These are phyloP conservation scores for Leccinum rimulosum DNA, from an alignment of 768 basidiomycete genomes.

Conservation along the genomic window DNA sequence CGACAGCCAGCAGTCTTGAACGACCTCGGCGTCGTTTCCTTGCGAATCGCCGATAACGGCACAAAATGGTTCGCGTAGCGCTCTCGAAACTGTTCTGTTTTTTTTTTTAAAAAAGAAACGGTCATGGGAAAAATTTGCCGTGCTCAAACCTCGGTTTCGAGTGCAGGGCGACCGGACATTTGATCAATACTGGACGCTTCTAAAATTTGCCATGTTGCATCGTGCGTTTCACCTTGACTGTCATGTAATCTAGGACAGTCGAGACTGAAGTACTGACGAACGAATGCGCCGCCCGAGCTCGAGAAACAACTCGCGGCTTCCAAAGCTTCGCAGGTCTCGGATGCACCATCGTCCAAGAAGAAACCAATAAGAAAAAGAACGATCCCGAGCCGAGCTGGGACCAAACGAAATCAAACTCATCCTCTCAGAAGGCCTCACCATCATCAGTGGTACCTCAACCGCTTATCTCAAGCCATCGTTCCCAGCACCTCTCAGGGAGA, in stretches of 20 bases:
- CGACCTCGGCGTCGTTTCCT: constrained; percentile 35
- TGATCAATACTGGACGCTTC: too few relatives aligned
- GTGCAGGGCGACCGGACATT: constrained; percentile 13
- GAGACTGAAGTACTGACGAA: too few relatives aligned
- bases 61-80: constrained; percentile 76
- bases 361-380: too few relatives aligned
- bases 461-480: constrained; percentile 37
- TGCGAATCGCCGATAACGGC: constrained; percentile 50
- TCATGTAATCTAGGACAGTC: too few relatives aligned
- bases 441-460: constrained; percentile 63
- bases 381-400: too few relatives aligned
- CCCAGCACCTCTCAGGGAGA: constrained; percentile 39
- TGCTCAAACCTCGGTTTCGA: constrained; percentile 66
- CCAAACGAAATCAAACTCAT: constrained; percentile 68
- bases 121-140: not conserved
- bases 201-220: too few relatives aligned
- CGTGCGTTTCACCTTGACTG: too few relatives aligned
- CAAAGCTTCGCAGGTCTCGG: too few relatives aligned
- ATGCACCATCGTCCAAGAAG: too few relatives aligned
- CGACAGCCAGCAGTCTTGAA: constrained; percentile 46
- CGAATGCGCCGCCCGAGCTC: too few relatives aligned
- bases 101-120: not conserved
- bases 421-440: constrained; percentile 74
- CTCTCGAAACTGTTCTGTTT: constrained; percentile 55
- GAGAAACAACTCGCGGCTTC: too few relatives aligned